Evolutionary conservation across 1,284 basidiomycete genomes (phyloP).

Genomic region (Ceratobasidium sp.): DNA sequence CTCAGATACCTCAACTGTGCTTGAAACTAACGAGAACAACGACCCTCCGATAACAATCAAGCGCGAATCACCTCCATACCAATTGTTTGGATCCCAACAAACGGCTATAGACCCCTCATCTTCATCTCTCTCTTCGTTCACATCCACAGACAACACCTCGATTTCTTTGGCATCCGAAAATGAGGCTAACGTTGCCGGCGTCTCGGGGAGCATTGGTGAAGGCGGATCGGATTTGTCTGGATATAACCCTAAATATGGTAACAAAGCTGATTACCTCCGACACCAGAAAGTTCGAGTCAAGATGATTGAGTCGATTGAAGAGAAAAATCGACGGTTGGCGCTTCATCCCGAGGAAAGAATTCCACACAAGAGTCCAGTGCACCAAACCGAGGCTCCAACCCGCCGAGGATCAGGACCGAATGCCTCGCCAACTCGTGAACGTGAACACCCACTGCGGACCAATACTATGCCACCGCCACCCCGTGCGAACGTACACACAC

Average conservation of each 20-base stretch:
- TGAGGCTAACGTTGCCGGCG: constrained; percentile 6
- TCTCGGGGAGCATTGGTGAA: neutral
- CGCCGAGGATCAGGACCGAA: constrained; percentile 1
- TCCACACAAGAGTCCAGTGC: constrained; percentile 11
- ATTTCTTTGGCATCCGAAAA: constrained; percentile 23
- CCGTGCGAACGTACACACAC: constrained; percentile 13
- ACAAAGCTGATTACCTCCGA: constrained; percentile 37
- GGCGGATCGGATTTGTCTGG: constrained; percentile 28
- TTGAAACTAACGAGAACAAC: constrained; percentile 12
- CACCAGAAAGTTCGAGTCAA: constrained; percentile 38
- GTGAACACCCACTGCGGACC: constrained; percentile 17
- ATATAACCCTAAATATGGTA: constrained; percentile 43
- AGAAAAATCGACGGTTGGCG: constrained; percentile 18
- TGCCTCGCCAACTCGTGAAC: constrained; percentile 19
- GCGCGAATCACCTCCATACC: constrained; percentile 28
- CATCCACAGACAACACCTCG: constrained; percentile 7
- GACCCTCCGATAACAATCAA: constrained; percentile 1
- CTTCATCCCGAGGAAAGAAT: constrained; percentile 22
- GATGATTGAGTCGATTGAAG: constrained; percentile 35
- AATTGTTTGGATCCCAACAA: constrained; percentile 30
- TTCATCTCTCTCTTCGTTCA: constrained; percentile 27
- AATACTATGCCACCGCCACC: constrained; percentile 18
- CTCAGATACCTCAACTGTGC: constrained; percentile 33
- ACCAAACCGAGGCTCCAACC: neutral
- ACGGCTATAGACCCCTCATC: constrained; percentile 27